These are phyloP conservation scores for Nicotiana benthamiana DNA, from an alignment of 257 asterid genomes.

Conservation along the genomic window DNA sequence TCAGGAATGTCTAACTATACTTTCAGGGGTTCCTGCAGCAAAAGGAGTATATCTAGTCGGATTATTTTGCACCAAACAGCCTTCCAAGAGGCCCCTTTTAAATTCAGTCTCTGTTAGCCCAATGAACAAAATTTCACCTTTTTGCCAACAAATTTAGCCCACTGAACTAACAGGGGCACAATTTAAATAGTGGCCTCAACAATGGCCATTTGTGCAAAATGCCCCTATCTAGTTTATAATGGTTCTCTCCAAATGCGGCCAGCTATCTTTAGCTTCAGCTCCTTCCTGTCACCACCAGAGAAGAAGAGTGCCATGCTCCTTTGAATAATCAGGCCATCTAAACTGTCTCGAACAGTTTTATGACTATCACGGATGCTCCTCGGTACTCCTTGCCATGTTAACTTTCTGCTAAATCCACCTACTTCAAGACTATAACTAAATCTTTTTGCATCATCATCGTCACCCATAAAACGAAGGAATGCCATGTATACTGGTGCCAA, in stretches of 20 bases:
- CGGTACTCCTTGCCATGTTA: conserved; percentile 32
- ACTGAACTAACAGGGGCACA: too few species aligned
- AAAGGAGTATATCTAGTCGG: background rate
- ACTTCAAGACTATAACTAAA: conserved; percentile 32
- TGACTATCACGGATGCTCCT: conserved; percentile 38
- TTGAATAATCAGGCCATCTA: conserved; percentile 30
- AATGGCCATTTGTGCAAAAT: background rate
- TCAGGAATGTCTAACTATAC: background rate
- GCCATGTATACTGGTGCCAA: conserved; percentile 35
- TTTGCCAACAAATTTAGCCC: too few species aligned
- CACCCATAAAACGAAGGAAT: conserved; percentile 35
- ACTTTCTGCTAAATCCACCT: conserved; percentile 28
- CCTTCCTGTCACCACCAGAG: conserved; percentile 24
- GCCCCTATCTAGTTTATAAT: background rate
- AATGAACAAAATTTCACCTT: too few species aligned
- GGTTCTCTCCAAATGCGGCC: conserved; percentile 28
- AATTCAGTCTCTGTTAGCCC: too few species aligned
- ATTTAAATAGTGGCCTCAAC: too few species aligned
- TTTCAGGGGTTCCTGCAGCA: background rate
- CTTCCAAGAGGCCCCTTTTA: too few species aligned
- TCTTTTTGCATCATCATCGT: conserved; percentile 25
- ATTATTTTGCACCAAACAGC: too few species aligned
- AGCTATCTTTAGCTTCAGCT: conserved; percentile 27
- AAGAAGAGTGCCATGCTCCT: conserved; percentile 28
- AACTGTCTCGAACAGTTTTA: conserved; percentile 24